Conservation (phyloP, 768 basidiomycete genomes). For the Pleurotus ostreatus region DNA sequence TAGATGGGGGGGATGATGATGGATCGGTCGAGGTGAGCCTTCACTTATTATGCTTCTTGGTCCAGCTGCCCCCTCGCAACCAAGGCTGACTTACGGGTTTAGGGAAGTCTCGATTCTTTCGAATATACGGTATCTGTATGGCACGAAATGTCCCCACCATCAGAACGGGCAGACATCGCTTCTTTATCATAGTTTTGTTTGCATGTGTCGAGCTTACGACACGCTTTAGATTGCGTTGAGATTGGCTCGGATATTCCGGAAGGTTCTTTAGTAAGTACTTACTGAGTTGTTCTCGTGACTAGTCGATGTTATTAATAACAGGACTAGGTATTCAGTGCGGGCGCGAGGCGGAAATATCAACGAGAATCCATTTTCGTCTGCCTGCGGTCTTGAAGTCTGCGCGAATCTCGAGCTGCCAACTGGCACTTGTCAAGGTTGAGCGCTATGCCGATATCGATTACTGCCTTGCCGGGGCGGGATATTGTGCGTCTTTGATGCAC, state of each 20-base stretch:
- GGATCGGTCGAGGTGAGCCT: not conserved
- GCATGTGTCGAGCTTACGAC: not conserved
- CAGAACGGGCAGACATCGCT: constrained; percentile 1
- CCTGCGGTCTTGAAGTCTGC: not conserved
- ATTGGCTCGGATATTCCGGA: constrained; percentile 6
- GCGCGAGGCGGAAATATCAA: not conserved
- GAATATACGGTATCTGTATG: not conserved
- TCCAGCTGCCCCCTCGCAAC: not conserved
- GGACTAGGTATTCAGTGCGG: not conserved
- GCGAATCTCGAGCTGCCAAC: not conserved
- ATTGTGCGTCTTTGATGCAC: not conserved
- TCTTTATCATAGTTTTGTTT: not conserved
- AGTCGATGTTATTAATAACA: not conserved
- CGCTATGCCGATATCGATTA: not conserved
- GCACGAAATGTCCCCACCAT: not conserved
- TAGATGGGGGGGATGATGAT: not conserved
- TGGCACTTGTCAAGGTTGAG: not conserved
- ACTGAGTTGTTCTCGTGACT: not conserved
- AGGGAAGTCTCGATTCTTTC: not conserved
- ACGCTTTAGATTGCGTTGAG: constrained; percentile 3
- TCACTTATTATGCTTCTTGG: not conserved
- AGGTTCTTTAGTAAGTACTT: not conserved
- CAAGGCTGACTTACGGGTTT: not conserved
- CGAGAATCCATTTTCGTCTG: no score
- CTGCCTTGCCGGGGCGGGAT: not conserved